phyloP scores from a whole-genome alignment of 768 basidiomycete species.

The Postia placenta region DNA sequence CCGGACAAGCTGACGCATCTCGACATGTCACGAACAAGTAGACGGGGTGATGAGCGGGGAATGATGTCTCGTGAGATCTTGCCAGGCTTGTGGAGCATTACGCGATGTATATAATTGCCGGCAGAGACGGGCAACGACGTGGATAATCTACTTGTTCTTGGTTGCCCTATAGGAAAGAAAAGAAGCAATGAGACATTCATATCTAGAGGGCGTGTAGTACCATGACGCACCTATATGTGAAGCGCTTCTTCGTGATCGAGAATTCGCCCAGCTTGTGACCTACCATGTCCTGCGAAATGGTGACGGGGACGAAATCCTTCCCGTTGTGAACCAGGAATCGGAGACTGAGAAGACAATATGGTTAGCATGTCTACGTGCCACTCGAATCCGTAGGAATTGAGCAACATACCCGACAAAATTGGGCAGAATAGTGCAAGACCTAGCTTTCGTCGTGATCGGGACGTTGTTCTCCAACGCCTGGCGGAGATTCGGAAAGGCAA shows the following conservation, averaged over 20 bases:
- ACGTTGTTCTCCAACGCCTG: slow-evolving; percentile 75
- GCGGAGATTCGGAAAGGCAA: slow-evolving; percentile 83
- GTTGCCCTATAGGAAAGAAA: slow-evolving; percentile 26
- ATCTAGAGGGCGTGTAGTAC: no score
- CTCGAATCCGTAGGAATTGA: background rate
- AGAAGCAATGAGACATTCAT: background rate
- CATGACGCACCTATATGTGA: slow-evolving; percentile 72
- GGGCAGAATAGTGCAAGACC: slow-evolving; percentile 89
- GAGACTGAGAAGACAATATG: no score
- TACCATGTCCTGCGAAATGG: slow-evolving; percentile 95
- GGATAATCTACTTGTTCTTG: slow-evolving; percentile 39
- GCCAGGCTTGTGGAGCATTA: no score
- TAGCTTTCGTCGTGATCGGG: slow-evolving; percentile 84
- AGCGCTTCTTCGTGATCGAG: slow-evolving; percentile 81
- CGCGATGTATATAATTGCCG: background rate
- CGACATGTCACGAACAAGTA: no score
- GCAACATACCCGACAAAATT: slow-evolving; percentile 86
- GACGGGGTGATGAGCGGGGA: no score
- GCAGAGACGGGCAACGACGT: background rate
- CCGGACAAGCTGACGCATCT: no score
- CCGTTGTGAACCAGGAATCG: slow-evolving; percentile 95
- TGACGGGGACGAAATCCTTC: slow-evolving; percentile 79
- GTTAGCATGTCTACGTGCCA: background rate
- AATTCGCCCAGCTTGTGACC: slow-evolving; percentile 98
- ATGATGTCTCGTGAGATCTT: no score